A percentile compares a stretch with the other conserved stretches of the same genome.
Conservation (phyloP, 208 protist species). For the Acanthamoeba sp. region DNA sequence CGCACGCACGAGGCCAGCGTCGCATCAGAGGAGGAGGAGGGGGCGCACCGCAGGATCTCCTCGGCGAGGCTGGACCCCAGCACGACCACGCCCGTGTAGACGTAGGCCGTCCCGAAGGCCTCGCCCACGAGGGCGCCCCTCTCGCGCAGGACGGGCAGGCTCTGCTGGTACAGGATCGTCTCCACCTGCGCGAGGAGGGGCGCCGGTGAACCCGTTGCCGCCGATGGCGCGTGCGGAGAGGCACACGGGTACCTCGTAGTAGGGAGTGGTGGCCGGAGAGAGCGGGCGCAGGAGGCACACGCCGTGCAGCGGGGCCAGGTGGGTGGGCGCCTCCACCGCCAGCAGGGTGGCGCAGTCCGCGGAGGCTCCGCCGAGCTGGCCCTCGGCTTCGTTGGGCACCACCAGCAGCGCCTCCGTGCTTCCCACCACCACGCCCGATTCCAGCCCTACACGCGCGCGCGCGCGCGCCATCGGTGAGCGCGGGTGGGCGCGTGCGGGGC, state of each 20-base stretch:
- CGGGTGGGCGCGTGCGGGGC: neutral
- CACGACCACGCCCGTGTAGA: constrained; percentile 8
- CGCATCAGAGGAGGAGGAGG: neutral
- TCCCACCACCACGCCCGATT: neutral
- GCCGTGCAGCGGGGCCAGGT: neutral
- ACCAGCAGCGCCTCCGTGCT: constrained; percentile 47
- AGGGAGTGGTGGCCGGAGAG: neutral
- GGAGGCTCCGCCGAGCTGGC: neutral
- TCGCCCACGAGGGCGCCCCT: constrained; percentile 34
- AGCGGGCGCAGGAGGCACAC: neutral
- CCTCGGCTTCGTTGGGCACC: neutral
- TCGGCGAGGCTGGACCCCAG: constrained; percentile 1
- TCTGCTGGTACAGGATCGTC: constrained; percentile 66
- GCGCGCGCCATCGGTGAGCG: neutral
- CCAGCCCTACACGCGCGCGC: neutral
- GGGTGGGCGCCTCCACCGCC: neutral
- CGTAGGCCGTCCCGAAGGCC: neutral
- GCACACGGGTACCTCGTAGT: neutral
- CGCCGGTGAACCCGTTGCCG: neutral
- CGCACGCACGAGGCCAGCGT: neutral
- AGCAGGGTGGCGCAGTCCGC: constrained; percentile 20
- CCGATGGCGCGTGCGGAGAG: no score
- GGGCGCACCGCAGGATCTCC: constrained; percentile 1
- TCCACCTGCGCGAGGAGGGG: constrained; percentile 15
- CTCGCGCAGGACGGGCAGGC: neutral